phyloP scores from a whole-genome alignment of 805 yeast species.

The Saccharomyces mikatae region DNA sequence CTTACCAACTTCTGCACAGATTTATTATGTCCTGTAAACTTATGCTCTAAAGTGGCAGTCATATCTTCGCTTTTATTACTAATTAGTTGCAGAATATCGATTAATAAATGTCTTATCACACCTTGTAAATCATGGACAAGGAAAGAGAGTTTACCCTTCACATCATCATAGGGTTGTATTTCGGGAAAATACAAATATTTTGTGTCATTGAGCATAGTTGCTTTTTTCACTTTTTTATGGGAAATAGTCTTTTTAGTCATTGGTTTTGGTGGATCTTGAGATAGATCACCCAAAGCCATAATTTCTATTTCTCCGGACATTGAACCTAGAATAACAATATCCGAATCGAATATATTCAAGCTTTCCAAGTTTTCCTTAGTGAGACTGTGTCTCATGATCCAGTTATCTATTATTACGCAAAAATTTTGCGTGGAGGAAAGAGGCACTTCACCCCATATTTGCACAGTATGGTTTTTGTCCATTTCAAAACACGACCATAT shows the following conservation, averaged over 20 bases:
- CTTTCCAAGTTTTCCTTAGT: conserved; percentile 14
- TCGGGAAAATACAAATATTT: conserved; percentile 33
- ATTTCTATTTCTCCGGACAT: conserved; percentile 36
- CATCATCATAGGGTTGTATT: conserved; percentile 20
- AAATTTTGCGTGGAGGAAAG: conserved; percentile 24
- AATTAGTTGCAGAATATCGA: conserved; percentile 19
- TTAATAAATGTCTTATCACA: conserved; percentile 29
- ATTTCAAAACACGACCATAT: conserved; percentile 63
- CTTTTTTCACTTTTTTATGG: conserved; percentile 16
- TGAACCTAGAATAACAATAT: conserved; percentile 37
- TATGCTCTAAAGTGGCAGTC: conserved; percentile 34
- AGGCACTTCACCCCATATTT: conserved; percentile 45
- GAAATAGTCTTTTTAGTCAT: conserved; percentile 36
- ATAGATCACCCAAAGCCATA: conserved; percentile 43
- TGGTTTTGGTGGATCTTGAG: conserved; percentile 48
- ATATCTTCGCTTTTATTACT: neutral
- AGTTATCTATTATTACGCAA: conserved; percentile 37
- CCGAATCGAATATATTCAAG: conserved; percentile 30
- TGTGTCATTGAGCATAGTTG: conserved; percentile 29
- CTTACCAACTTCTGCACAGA: conserved; percentile 61
- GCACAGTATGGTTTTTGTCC: conserved; percentile 49
- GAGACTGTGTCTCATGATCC: conserved; percentile 23
- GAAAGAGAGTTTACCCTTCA: conserved; percentile 31
- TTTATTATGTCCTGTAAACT: conserved; percentile 80
- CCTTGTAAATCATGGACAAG: conserved; percentile 41